phyloP scores from a whole-genome alignment of 805 yeast genomes.

The Metschnikowia reukaufii region DNA sequence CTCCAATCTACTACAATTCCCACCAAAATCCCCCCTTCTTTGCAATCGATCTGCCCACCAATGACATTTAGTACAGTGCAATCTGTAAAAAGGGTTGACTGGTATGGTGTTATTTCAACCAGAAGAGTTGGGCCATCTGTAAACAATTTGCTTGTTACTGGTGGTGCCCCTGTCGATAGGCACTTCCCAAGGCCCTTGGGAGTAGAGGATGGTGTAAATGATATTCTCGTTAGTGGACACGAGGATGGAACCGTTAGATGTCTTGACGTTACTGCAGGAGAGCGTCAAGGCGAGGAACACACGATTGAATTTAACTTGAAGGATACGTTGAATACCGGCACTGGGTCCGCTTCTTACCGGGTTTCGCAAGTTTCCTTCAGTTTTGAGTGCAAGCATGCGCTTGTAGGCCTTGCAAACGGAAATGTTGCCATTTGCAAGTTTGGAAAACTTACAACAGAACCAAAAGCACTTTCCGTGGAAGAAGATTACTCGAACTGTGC shows the following conservation, averaged over 20 bases:
- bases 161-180: conserved; percentile 69
- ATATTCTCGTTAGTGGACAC: conserved; percentile 77
- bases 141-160: conserved; percentile 54
- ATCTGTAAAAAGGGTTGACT: conserved; percentile 58
- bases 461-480: conserved; percentile 23
- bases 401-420: conserved; percentile 67
- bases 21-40: conserved; percentile 68
- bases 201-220: conserved; percentile 42
- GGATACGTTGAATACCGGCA: conserved; percentile 32
- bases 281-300: conserved; percentile 37
- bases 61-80: conserved; percentile 55
- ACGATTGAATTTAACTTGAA: conserved; percentile 34
- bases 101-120: conserved; percentile 65
- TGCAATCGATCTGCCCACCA: conserved; percentile 77
- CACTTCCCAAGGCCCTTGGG: conserved; percentile 34
- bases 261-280: conserved; percentile 82
- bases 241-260: conserved; percentile 79
- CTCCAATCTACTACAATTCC: conserved; percentile 22
- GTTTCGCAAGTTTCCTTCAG: conserved; percentile 70
- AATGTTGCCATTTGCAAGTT: conserved; percentile 75
- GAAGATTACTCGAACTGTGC: conserved; percentile 31
- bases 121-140: conserved; percentile 38
- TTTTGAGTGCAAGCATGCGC: conserved; percentile 70
- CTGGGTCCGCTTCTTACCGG: conserved; percentile 37
- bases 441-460: conserved; percentile 36